Evolutionary conservation across 1,284 basidiomycete genomes (phyloP), one percentile per base, ranked within the genome.

Genomic region (Chalciporus piperatoides): DNA sequence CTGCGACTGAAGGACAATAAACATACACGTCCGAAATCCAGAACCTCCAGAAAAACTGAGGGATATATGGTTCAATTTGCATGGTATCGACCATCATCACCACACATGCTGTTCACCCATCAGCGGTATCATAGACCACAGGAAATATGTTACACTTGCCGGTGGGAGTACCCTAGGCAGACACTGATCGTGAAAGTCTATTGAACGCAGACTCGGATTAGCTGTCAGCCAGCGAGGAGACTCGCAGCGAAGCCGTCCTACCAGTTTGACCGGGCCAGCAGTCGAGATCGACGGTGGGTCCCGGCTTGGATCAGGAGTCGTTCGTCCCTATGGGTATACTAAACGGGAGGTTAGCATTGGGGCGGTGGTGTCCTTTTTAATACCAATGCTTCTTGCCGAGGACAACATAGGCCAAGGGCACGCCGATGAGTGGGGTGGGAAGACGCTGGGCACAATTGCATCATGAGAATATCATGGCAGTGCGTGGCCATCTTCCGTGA

Each of bases 31-130:
- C 63, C 5, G 68, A 65, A 17, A 75, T 61, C 73, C 73, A 74
- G 46, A 75, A 69, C 14, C 61, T 68, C 72, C 72, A 74, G 14
- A 74, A 48, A 54, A 74, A 75, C 25, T 62, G 66, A 14, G 72
- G 72, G 32, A 71, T 62, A 48, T 75, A 71, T 10, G 65, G 65
- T 37, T 59, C 57, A 41, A 71, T 52, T 2, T 49, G 47, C 19
- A 32, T 30, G 9, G 19, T 3, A 27, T 43, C 38, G 14, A 25
- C 11, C 48, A 52, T 47, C 6, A 23, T 24, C 15, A 17, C 6
- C 25, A 23, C 37, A 25, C 33, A 41, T 19, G 17, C 3, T 27
- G 14, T n/a, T 15, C 28, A 28, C 21, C 17, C 14, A 10, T 44
- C 19, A 41, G 44, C 24, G 24, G 23, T 6, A 10, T 7, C 3